Conservation (phyloP, 2,329 filamentous ascomycete genomes). For the Botrytis elliptica region DNA sequence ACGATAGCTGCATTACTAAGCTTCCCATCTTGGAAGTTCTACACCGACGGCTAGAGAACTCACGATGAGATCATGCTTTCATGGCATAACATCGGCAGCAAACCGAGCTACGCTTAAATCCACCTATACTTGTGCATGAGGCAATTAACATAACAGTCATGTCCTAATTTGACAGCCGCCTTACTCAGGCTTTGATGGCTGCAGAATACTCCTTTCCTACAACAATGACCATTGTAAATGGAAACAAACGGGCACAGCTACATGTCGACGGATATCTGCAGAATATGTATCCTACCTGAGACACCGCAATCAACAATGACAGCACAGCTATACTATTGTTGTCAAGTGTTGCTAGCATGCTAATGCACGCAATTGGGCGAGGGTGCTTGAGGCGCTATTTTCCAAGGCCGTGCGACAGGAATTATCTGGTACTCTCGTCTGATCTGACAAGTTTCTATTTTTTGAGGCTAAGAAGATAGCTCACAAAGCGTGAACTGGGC, state of each 20-base stretch:
- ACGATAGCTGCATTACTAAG: conserved; percentile 14
- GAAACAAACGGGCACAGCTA: conserved; percentile 30
- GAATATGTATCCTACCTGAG: conserved; percentile 22
- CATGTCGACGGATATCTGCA: conserved; percentile 29
- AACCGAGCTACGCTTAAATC: conserved; percentile 20
- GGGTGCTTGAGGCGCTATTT: conserved; percentile 25
- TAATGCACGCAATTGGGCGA: conserved; percentile 36
- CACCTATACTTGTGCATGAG: conserved; percentile 9
- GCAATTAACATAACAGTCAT: neutral
- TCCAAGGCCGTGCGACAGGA: conserved; percentile 23
- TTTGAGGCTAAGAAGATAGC: conserved; percentile 12
- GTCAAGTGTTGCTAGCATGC: conserved; percentile 22
- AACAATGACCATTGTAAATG: conserved; percentile 27
- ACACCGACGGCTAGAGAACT: conserved; percentile 18
- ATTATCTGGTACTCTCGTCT: conserved; percentile 28
- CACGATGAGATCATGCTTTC: conserved; percentile 19
- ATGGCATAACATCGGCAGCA: conserved; percentile 37
- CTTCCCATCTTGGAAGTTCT: neutral
- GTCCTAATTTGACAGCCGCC: conserved; percentile 3
- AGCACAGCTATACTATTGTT: conserved; percentile 26
- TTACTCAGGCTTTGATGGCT: conserved; percentile 4
- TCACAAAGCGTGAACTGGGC: conserved; percentile 17
- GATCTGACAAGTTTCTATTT: conserved; percentile 24
- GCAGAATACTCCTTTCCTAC: conserved; percentile 21
- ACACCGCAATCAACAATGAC: conserved; percentile 30